Conservation (phyloP, 1,284 basidiomycete genomes). For the Retiboletus flavoniger region DNA sequence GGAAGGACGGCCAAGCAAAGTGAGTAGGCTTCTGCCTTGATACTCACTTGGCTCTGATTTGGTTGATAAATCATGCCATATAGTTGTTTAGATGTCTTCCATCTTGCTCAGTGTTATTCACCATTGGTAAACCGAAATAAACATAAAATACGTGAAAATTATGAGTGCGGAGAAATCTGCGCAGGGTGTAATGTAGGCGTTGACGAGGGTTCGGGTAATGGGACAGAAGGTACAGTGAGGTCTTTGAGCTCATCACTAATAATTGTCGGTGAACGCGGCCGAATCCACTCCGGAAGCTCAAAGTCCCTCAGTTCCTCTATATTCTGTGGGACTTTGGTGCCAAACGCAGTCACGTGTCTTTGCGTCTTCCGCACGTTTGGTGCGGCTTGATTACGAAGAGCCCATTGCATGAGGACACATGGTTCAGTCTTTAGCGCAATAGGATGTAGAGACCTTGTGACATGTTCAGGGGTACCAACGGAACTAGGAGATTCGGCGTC, state of each 20-base stretch:
- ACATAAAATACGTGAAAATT: constrained; percentile 33
- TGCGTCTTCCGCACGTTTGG: constrained; percentile 50
- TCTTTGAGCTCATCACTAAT: constrained; percentile 10
- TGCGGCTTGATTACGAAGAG: constrained; percentile 45
- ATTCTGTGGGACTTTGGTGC: constrained; percentile 47
- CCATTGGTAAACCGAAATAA: constrained; percentile 27
- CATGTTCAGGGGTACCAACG: constrained; percentile 21
- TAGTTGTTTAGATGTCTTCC: constrained; percentile 13
- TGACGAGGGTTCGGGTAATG: constrained; percentile 6
- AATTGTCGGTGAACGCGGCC: constrained; percentile 21
- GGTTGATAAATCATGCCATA: background rate
- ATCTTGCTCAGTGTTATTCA: background rate
- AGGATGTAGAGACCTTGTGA: constrained; percentile 9
- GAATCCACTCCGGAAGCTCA: constrained; percentile 47
- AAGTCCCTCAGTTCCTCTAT: constrained; percentile 49
- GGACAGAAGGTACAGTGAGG: constrained; percentile 1
- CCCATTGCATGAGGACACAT: constrained; percentile 47
- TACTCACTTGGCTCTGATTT: background rate
- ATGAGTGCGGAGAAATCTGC: constrained; percentile 10
- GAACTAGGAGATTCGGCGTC: constrained; percentile 27
- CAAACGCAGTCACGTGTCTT: constrained; percentile 56
- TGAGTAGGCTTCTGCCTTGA: constrained; percentile 3
- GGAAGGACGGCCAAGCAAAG: constrained; percentile 12
- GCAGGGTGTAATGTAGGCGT: constrained; percentile 17
- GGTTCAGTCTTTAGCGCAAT: constrained; percentile 32